Base-by-base conservation (phyloP, 768 basidiomycete species). In the Leucocoprinus birnbaumii region DNA sequence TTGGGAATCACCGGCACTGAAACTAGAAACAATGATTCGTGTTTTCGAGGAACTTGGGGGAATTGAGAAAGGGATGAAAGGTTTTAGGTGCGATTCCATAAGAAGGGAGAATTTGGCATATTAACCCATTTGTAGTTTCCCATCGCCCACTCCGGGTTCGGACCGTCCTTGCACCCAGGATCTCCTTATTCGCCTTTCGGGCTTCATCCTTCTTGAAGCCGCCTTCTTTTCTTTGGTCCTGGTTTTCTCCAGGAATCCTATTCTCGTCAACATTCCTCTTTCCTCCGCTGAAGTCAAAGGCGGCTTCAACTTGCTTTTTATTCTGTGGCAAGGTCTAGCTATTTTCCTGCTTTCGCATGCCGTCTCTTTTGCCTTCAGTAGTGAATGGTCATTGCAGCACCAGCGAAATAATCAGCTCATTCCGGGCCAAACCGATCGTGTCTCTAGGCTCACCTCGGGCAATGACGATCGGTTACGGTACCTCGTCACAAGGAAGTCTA, bases 271-370 rank as follows among this genome's bases (percentile, higher is more conserved):
- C 16, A 27, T 52, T 8, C 27, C 51, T 34, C 31, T 31, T 31
- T 25, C 44, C 5, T 21, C 41, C 1, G 26, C 41, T 3, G 40
- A 43, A 19, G 18, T 44, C 31, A 52, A 34, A 13, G 51, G 42
- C 21, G 51, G 51, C 13, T 52, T 52, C 42, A 52, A 10, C 22
- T 26, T 52, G 2, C 19, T 52, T 2, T 44, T 35, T 19, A 44
- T 44, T 19, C n/a, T 43, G 7, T 52, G 51, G 51, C 51, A 52
- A 9, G n/a, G 26, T 10, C 16, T 52, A 14, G 51, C 42, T 10
- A 34, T 31, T 14, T 52, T 31, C 18, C 19, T 52, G 4, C 21
- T 44, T 13, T 43, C 41, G 1, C 26, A 52, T 5, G 27, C 18
- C 4, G 34, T 18, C 16, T 31, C 42, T 3, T 45, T 52, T 22